Evolutionary conservation across 768 basidiomycete genomes (phyloP).

Genomic region (Calocybe cyanea): DNA sequence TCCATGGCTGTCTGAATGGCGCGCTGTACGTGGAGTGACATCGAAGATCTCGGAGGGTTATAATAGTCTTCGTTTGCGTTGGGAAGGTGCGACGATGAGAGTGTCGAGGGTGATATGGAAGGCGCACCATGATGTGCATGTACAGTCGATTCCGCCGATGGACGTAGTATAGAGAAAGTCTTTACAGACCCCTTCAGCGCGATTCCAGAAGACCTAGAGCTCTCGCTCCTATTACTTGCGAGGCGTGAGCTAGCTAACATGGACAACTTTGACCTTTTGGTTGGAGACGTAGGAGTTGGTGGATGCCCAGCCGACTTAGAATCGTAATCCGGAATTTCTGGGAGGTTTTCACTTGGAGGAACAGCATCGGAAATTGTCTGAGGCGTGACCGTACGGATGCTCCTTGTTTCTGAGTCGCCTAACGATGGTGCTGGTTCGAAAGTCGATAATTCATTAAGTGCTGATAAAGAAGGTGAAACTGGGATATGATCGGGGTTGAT

Average conservation of each 20-base stretch:
- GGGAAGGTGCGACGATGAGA: slow-evolving; percentile 21
- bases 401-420: slow-evolving; percentile 38
- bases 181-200: slow-evolving; percentile 58
- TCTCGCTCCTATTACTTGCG: slow-evolving; percentile 38
- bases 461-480: slow-evolving; percentile 66
- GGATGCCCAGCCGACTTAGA: slow-evolving; percentile 37
- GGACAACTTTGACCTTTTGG: slow-evolving; percentile 65
- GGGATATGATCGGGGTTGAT: slow-evolving; percentile 56
- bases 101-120: slow-evolving; percentile 16
- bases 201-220: slow-evolving; percentile 53
- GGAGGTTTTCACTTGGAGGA: slow-evolving; percentile 45
- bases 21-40: slow-evolving; percentile 56
- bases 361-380: slow-evolving; percentile 39
- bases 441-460: slow-evolving; percentile 54
- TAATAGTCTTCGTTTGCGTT: slow-evolving; percentile 18
- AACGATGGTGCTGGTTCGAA: slow-evolving; percentile 57
- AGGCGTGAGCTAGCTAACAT: slow-evolving; percentile 64
- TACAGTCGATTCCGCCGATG: slow-evolving; percentile 53
- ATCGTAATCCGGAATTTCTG: slow-evolving; percentile 51
- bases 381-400: slow-evolving; percentile 33
- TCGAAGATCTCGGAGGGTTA: slow-evolving; percentile 34
- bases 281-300: slow-evolving; percentile 14
- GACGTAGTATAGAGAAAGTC: slow-evolving; percentile 69
- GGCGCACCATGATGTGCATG: slow-evolving; percentile 34
- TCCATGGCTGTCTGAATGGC: slow-evolving; percentile 69